Evolutionary conservation across 139 green algal species (phyloP).

Genomic region (Limnomonas spitsbergensis): DNA sequence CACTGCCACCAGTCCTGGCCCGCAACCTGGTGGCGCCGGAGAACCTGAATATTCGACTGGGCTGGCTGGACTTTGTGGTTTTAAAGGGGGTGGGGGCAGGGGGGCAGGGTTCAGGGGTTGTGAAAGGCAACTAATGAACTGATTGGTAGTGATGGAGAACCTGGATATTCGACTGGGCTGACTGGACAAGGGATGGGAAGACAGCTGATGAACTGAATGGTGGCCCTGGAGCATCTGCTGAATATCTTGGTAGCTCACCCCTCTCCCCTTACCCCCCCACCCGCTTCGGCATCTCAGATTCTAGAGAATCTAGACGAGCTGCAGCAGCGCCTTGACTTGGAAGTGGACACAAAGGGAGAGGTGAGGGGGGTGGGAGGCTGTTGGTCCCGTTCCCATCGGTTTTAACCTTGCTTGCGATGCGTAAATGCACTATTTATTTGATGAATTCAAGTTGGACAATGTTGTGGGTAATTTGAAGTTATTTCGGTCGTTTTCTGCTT

Average conservation of each 20-base stretch:
- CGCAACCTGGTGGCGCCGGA: not conserved
- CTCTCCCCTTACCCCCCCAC: too few relatives aligned
- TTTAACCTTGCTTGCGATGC: too few relatives aligned
- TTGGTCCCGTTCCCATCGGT: too few relatives aligned
- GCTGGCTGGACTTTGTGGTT: not conserved
- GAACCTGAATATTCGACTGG: not conserved
- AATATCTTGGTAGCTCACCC: too few relatives aligned
- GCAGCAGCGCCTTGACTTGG: not conserved
- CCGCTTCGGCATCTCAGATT: too few relatives aligned
- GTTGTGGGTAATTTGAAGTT: too few relatives aligned
- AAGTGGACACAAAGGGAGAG: not conserved
- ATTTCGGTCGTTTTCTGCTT: too few relatives aligned
- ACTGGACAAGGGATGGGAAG: not conserved
- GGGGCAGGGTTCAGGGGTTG: too few relatives aligned
- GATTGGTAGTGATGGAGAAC: not conserved
- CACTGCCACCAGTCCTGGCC: not conserved
- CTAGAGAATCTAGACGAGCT: not conserved
- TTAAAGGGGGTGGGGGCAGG: not conserved
- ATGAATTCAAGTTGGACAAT: too few relatives aligned
- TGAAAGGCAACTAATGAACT: too few relatives aligned
- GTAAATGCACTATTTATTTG: too few relatives aligned
- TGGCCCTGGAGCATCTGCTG: not conserved
- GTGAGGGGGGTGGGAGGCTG: not conserved
- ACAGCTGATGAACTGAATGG: not conserved
- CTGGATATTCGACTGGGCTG: not conserved